Evolutionary conservation across 371 early-diverging fungal species (phyloP).

Genomic region (Rhizopus microsporus): DNA sequence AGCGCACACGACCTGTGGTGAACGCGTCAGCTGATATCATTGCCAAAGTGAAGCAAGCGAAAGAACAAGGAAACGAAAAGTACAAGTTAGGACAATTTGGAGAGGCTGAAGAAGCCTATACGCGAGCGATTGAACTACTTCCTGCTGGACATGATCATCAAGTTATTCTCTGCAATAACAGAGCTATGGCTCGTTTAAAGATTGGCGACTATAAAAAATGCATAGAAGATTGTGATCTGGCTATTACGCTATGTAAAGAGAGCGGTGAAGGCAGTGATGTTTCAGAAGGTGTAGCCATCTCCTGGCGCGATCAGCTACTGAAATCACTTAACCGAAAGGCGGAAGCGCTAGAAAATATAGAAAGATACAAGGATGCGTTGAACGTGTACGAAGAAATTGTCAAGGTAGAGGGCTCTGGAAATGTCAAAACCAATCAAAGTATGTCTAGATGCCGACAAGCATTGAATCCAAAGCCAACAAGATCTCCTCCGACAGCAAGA

Average conservation of each 20-base stretch:
- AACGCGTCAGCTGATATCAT: conserved; percentile 24
- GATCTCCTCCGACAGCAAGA: conserved; percentile 2
- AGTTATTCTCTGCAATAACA: conserved; percentile 80
- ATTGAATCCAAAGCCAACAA: conserved; percentile 18
- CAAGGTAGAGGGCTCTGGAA: conserved; percentile 42
- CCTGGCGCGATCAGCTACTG: conserved; percentile 27
- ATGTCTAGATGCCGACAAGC: conserved; percentile 41
- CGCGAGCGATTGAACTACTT: conserved; percentile 62
- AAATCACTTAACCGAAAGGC: conserved; percentile 58
- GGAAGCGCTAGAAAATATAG: conserved; percentile 78
- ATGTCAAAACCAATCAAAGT: conserved; percentile 52
- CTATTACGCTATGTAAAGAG: conserved; percentile 42
- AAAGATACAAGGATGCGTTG: conserved; percentile 77
- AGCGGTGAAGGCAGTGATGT: conserved; percentile 29
- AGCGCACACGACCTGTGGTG: conserved; percentile 29
- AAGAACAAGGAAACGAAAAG: conserved; percentile 74
- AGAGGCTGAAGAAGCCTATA: conserved; percentile 79
- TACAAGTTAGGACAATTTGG: conserved; percentile 93
- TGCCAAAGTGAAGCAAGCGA: conserved; percentile 35
- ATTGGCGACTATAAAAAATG: conserved; percentile 79
- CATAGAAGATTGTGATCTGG: conserved; percentile 63
- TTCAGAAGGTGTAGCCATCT: conserved; percentile 38
- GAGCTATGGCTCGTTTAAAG: conserved; percentile 82
- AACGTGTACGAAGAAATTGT: conserved; percentile 65
- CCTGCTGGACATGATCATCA: conserved; percentile 63